These are phyloP conservation scores for Scheffersomyces cryptocercus DNA, from an alignment of 1,139 yeast genomes.

Conservation along the genomic window DNA sequence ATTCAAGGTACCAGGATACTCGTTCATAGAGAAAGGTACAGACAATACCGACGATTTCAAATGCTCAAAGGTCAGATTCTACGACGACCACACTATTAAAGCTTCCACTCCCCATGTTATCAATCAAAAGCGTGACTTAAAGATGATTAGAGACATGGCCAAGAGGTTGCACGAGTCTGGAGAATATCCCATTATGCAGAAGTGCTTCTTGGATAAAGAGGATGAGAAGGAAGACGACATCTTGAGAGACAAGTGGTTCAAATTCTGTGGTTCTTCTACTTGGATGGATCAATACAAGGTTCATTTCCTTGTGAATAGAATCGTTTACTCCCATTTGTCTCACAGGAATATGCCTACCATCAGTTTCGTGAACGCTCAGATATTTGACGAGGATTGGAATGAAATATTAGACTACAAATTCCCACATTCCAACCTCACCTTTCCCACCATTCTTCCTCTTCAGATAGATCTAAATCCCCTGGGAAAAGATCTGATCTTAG, in stretches of 20 bases:
- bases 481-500: conserved; percentile 9
- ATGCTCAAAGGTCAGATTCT: not conserved
- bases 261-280: conserved; percentile 18
- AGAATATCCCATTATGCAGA: not conserved
- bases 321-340: conserved; percentile 10
- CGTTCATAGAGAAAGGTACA: conserved; percentile 7
- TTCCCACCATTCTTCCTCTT: conserved; percentile 10
- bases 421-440: conserved; percentile 1
- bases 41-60: not conserved
- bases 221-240: conserved; percentile 10
- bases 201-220: conserved; percentile 7
- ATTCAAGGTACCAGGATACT: conserved; percentile 10
- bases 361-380: conserved; percentile 15
- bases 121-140: not conserved
- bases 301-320: conserved; percentile 16
- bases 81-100: not conserved
- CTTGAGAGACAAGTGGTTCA: conserved; percentile 12
- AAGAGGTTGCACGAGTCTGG: not conserved
- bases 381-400: conserved; percentile 17
- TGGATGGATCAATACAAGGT: conserved; percentile 17
- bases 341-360: conserved; percentile 14
- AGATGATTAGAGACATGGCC: not conserved
- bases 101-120: not conserved
- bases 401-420: conserved; percentile 10
- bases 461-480: conserved; percentile 10